phyloP scores from a whole-genome alignment of 805 yeast genomes.

The Debaryomyces hansenii region DNA sequence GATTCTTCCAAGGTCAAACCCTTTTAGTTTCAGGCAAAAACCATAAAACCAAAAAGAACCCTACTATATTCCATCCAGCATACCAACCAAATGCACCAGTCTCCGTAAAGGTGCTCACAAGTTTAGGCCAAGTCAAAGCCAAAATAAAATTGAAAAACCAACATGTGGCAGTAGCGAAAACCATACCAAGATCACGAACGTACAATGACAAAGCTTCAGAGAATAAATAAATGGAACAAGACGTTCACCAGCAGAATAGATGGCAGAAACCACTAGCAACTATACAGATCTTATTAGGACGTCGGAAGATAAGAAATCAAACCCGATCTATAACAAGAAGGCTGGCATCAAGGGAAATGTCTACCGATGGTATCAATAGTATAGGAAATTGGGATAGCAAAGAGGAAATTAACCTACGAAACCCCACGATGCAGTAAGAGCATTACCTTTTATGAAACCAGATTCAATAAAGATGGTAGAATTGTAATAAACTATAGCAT shows the following conservation, averaged over 20 bases:
- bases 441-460: slow-evolving; percentile 59
- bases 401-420: slow-evolving; percentile 75
- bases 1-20: slow-evolving; percentile 73
- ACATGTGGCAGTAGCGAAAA: slow-evolving; percentile 71
- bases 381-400: slow-evolving; percentile 80
- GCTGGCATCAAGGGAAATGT: slow-evolving; percentile 64
- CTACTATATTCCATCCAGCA: slow-evolving; percentile 79
- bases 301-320: slow-evolving; percentile 65
- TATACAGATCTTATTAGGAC: slow-evolving; percentile 57
- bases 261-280: slow-evolving; percentile 67
- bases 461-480: slow-evolving; percentile 72
- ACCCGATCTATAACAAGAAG: slow-evolving; percentile 61
- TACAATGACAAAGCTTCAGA: slow-evolving; percentile 76
- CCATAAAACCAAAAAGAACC: slow-evolving; percentile 69
- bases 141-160: slow-evolving; percentile 73
- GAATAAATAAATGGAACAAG: slow-evolving; percentile 89
- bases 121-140: slow-evolving; percentile 78
- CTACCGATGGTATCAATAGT: slow-evolving; percentile 80
- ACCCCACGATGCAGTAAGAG: slow-evolving; percentile 82
- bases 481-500: slow-evolving; percentile 84
- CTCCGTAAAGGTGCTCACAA: slow-evolving; percentile 63
- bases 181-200: slow-evolving; percentile 78
- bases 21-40: slow-evolving; percentile 67
- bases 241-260: slow-evolving; percentile 84
- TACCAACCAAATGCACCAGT: slow-evolving; percentile 90